phyloP scores from a whole-genome alignment of 2,329 filamentous ascomycete genomes.

The Aspergillus arachidicola region DNA sequence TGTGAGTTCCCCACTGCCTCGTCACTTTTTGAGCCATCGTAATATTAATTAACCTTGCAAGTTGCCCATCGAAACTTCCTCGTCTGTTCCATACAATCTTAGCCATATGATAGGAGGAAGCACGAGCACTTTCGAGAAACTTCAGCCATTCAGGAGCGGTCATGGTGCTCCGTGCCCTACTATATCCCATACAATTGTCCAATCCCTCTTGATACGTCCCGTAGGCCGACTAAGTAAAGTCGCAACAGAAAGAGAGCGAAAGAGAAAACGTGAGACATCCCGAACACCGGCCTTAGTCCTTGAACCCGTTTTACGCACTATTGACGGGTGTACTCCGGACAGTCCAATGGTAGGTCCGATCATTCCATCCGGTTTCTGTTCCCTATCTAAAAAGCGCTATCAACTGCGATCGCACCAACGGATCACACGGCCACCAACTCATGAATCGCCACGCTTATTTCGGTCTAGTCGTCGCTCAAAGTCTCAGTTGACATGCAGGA shows the following conservation, averaged over 20 bases:
- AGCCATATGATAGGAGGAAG: not conserved
- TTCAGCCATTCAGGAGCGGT: not conserved
- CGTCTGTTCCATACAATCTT: not conserved
- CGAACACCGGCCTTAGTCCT: not conserved
- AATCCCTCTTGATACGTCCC: not conserved
- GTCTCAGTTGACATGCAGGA: not conserved
- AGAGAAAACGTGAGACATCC: not conserved
- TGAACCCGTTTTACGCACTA: not conserved
- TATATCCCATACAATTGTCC: not conserved
- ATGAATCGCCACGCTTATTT: not conserved
- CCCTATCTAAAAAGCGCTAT: not conserved
- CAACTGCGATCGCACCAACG: not conserved
- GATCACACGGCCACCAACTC: not conserved
- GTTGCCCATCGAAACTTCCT: not conserved
- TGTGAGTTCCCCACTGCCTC: not conserved
- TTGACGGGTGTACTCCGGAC: not conserved
- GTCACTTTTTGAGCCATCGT: conserved; percentile 1
- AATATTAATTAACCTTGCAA: conserved; percentile 1
- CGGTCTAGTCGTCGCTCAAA: not conserved
- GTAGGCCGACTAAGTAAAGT: not conserved
- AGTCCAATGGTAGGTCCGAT: not conserved
- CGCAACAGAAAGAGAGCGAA: not conserved
- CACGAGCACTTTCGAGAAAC: not conserved
- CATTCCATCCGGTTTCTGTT: not conserved
- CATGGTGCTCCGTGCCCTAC: not conserved